Evolutionary conservation across 73 alveolate species (phyloP).

Genomic region (Paramecium primaurelia): DNA sequence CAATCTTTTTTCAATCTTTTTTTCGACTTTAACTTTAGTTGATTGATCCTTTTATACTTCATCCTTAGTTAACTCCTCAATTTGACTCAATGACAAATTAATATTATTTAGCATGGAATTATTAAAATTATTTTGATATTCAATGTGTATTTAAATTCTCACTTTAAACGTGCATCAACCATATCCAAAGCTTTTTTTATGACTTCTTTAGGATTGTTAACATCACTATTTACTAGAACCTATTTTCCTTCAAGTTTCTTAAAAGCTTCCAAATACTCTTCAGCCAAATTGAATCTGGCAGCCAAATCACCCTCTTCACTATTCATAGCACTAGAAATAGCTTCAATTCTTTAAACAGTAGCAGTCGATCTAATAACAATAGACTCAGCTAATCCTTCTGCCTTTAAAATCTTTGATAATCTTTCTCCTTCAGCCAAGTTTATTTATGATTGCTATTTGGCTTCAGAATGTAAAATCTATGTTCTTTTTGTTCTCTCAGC

Average conservation of each 20-base stretch:
- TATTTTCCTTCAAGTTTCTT: slow-evolving; percentile 50
- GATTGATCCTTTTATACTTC: not conserved
- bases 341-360: slow-evolving; percentile 63
- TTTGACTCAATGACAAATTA: slow-evolving; percentile 22
- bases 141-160: not conserved
- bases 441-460: slow-evolving; percentile 67
- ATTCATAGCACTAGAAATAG: slow-evolving; percentile 53
- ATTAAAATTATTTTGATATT: not conserved
- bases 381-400: slow-evolving; percentile 75
- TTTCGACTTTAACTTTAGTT: slow-evolving; percentile 6
- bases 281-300: slow-evolving; percentile 71
- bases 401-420: slow-evolving; percentile 70
- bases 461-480: slow-evolving; percentile 79
- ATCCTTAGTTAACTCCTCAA: not conserved
- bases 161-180: slow-evolving; percentile 7
- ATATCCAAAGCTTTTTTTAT: slow-evolving; percentile 38
- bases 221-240: slow-evolving; percentile 42
- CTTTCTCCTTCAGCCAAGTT: slow-evolving; percentile 81
- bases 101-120: not conserved
- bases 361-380: slow-evolving; percentile 73
- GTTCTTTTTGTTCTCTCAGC: slow-evolving; percentile 90
- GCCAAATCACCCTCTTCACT: slow-evolving; percentile 71
- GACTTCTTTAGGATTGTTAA: slow-evolving; percentile 54
- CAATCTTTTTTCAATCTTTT: slow-evolving; percentile 40
- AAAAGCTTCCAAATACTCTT: slow-evolving; percentile 61